Evolutionary conservation across 495 filamentous ascomycete genomes (phyloP).

Genomic region (Penicillium macrosclerotiorum): DNA sequence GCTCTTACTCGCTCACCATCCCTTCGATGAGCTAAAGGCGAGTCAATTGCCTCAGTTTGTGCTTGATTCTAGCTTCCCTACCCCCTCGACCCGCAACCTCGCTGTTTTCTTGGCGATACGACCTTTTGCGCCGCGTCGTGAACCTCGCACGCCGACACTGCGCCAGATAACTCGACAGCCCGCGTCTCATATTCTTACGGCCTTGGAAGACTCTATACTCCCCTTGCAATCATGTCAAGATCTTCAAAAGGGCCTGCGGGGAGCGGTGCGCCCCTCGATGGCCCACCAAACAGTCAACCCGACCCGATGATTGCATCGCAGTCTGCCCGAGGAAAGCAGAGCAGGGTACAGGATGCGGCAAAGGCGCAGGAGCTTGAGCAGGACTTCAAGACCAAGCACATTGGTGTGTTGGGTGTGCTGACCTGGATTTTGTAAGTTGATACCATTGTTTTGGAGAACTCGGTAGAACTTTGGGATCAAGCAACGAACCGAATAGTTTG

Average conservation of each 20-base stretch:
- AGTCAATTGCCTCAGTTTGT: slow-evolving; percentile 15
- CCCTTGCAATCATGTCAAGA: too few relatives aligned
- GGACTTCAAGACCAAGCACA: slow-evolving; percentile 43
- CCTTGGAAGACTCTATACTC: too few relatives aligned
- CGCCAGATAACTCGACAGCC: neutral
- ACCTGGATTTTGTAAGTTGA: slow-evolving; percentile 45
- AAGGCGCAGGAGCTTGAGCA: slow-evolving; percentile 27
- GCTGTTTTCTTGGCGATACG: neutral
- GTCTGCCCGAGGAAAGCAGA: slow-evolving; percentile 13
- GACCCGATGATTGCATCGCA: slow-evolving; percentile 9
- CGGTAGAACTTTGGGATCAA: neutral
- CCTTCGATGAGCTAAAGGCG: slow-evolving; percentile 10
- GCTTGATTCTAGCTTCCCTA: slow-evolving; percentile 28
- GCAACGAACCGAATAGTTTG: neutral
- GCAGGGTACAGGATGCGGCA: slow-evolving; percentile 20
- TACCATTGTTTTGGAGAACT: neutral
- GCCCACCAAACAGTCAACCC: neutral
- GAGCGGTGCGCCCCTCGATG: neutral
- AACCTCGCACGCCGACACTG: neutral
- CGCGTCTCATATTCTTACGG: too few relatives aligned
- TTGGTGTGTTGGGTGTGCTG: slow-evolving; percentile 41
- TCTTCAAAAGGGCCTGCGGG: slow-evolving; percentile 3
- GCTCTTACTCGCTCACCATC: slow-evolving; percentile 4
- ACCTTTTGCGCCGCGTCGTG: neutral
- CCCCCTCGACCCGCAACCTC: neutral